Conservation (phyloP, 2,329 filamentous ascomycete species). For the Penicillium janthinellum region DNA sequence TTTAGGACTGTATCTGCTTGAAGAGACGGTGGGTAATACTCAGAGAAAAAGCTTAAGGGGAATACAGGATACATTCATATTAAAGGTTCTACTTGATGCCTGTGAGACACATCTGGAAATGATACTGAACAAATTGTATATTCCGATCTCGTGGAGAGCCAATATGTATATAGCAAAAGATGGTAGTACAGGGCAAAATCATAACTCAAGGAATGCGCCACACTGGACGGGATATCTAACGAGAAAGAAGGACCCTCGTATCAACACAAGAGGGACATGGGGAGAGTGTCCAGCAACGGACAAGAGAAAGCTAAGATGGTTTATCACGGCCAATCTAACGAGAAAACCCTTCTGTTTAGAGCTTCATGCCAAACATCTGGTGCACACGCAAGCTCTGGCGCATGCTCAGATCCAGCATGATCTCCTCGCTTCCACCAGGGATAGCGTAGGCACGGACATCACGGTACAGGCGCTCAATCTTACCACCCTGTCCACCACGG, state of each 20-base stretch:
- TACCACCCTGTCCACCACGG: conserved; percentile 89
- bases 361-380: conserved; percentile 91
- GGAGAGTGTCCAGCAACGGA: conserved; percentile 9
- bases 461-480: conserved; percentile 91
- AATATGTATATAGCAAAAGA: not conserved
- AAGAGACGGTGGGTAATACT: too few relatives aligned
- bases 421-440: conserved; percentile 94
- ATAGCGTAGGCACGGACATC: conserved; percentile 97
- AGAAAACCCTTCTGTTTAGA: conserved; percentile 55
- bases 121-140: not conserved
- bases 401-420: conserved; percentile 97
- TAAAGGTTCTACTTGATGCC: not conserved
- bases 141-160: not conserved
- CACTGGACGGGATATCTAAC: conserved; percentile 26
- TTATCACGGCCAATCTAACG: conserved; percentile 2
- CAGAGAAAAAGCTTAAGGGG: too few relatives aligned
- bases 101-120: not conserved
- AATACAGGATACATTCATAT: not conserved
- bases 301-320: conserved; percentile 2
- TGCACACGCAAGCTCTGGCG: conserved; percentile 86
- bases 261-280: not conserved
- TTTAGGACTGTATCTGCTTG: too few relatives aligned
- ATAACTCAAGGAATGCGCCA: conserved; percentile 16
- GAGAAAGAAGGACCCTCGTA: conserved; percentile 11
- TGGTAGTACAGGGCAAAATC: conserved; percentile 19